Evolutionary conservation across 495 filamentous ascomycete species (phyloP).

Genomic region (Neurospora sp.): DNA sequence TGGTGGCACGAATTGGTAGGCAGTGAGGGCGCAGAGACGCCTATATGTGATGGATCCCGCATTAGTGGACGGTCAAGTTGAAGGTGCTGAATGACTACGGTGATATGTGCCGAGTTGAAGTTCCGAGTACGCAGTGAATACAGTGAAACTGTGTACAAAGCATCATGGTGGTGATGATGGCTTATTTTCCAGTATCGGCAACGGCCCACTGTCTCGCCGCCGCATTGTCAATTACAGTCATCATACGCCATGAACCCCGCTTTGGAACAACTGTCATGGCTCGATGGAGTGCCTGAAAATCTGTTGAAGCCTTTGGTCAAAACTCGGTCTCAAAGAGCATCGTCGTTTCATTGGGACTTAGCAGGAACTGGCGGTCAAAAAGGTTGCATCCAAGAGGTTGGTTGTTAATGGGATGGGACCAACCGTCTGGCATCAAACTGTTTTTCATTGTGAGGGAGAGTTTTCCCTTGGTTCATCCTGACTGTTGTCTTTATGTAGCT

Average conservation of each 20-base stretch:
- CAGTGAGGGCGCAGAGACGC: slow-evolving; percentile 13
- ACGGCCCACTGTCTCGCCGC: background rate
- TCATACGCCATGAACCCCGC: background rate
- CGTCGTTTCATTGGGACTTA: background rate
- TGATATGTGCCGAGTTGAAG: background rate
- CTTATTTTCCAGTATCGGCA: background rate
- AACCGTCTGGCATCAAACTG: background rate
- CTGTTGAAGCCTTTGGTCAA: background rate
- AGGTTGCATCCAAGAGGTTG: background rate
- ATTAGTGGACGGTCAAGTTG: slow-evolving; percentile 10
- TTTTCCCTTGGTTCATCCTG: background rate
- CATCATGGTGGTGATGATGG: background rate
- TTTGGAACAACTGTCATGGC: background rate
- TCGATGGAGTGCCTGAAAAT: background rate
- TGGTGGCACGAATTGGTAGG: slow-evolving; percentile 2
- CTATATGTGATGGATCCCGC: slow-evolving; percentile 13
- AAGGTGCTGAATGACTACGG: background rate
- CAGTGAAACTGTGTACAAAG: background rate
- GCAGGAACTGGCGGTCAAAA: background rate
- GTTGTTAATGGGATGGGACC: background rate
- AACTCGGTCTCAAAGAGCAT: background rate
- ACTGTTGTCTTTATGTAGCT: background rate
- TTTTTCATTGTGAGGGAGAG: background rate
- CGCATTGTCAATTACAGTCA: background rate
- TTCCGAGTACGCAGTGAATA: background rate